These are phyloP conservation scores for Hyaloscypha variabilis DNA, from an alignment of 495 filamentous ascomycete species.

Conservation along the genomic window DNA sequence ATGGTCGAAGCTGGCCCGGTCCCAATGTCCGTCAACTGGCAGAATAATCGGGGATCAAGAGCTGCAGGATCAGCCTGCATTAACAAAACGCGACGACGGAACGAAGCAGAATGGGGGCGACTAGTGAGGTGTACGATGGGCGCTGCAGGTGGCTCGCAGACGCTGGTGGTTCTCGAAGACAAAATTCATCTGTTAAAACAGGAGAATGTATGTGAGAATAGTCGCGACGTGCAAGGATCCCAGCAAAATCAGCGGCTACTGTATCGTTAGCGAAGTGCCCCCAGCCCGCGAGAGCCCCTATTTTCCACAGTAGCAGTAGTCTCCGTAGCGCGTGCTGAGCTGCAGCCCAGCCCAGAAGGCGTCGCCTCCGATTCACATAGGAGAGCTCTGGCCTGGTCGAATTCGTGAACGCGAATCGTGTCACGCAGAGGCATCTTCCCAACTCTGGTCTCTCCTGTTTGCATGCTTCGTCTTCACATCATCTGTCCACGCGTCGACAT, in stretches of 20 bases:
- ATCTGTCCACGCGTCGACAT: too few relatives aligned
- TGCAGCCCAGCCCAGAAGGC: too few relatives aligned
- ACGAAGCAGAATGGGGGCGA: conserved; percentile 4
- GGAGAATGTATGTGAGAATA: neutral
- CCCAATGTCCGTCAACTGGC: conserved; percentile 26
- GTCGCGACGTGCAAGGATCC: neutral
- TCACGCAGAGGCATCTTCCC: too few relatives aligned
- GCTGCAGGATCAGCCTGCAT: conserved; percentile 28
- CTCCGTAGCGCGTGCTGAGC: neutral
- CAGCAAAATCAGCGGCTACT: neutral
- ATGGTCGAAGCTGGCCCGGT: conserved; percentile 23
- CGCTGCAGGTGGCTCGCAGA: conserved; percentile 10
- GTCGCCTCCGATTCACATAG: too few relatives aligned
- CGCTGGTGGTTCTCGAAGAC: neutral
- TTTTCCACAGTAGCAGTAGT: neutral
- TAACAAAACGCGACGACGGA: conserved; percentile 15
- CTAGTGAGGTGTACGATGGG: neutral
- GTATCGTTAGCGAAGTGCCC: neutral
- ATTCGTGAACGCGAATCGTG: too few relatives aligned
- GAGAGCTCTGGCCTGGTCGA: neutral
- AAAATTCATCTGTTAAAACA: conserved; percentile 17
- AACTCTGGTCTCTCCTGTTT: too few relatives aligned
- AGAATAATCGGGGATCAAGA: conserved; percentile 17
- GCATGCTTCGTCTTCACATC: too few relatives aligned
- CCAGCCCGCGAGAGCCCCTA: neutral